These are phyloP conservation scores for Histomonas meleagridis DNA, from an alignment of 208 protist genomes.

Conservation along the genomic window DNA sequence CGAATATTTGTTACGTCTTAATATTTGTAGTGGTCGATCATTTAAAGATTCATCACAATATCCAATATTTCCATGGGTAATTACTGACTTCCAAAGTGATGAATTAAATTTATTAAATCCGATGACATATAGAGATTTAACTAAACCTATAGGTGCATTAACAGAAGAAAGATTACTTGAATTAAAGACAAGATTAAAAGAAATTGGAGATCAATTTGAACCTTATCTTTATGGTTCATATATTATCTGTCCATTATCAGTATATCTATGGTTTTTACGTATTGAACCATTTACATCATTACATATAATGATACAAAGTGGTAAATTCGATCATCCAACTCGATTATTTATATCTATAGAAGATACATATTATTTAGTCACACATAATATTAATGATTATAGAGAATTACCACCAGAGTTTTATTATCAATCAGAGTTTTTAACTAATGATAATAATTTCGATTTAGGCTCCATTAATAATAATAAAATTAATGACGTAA, in stretches of 20 bases:
- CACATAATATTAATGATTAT: neutral
- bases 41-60: conserved; percentile 25
- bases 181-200: conserved; percentile 37
- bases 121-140: conserved; percentile 48
- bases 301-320: conserved; percentile 54
- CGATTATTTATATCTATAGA: conserved; percentile 6
- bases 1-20: conserved; percentile 10
- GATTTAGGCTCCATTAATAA: conserved; percentile 49
- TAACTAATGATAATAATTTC: conserved; percentile 50
- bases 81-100: neutral
- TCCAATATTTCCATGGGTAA: conserved; percentile 30
- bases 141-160: conserved; percentile 60
- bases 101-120: conserved; percentile 45
- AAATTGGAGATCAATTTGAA: conserved; percentile 45
- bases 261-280: conserved; percentile 42
- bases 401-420: conserved; percentile 58
- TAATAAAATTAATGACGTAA: conserved; percentile 40
- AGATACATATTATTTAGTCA: neutral
- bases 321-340: conserved; percentile 60
- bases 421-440: conserved; percentile 53
- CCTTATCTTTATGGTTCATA: conserved; percentile 93
- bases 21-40: neutral
- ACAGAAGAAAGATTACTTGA: conserved; percentile 29
- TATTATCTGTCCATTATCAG: conserved; percentile 78
- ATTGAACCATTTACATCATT: conserved; percentile 45